Percentiles rank a stretch among this genome's conserved stretches.
phyloP scores from a whole-genome alignment of 441 rosid species.

The Jatropha podagrica region DNA sequence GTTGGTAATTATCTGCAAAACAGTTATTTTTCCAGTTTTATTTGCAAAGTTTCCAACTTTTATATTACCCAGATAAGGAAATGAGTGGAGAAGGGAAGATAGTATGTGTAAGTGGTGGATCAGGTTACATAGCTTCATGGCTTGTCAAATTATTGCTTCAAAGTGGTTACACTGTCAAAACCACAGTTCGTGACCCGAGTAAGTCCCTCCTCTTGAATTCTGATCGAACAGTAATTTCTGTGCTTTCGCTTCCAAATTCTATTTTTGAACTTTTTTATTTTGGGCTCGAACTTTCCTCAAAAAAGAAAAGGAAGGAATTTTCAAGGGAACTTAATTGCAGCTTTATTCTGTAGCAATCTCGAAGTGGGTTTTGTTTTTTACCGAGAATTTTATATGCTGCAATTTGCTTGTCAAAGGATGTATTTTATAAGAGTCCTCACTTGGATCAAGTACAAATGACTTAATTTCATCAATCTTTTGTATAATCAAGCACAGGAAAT shows the following conservation, averaged over 20 bases:
- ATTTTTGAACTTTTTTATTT: no score
- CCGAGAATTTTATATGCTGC: background rate
- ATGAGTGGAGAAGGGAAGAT: constrained; percentile 39
- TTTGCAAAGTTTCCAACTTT: no score
- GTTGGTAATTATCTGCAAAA: no score
- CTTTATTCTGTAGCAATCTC: background rate
- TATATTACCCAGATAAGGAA: no score
- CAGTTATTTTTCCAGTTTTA: no score
- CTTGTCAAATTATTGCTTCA: constrained; percentile 46
- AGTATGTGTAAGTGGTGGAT: constrained; percentile 51
- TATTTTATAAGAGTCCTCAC: no score
- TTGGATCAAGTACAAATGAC: background rate
- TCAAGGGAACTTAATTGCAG: no score
- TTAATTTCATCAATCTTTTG: background rate
- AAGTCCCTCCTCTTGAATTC: background rate
- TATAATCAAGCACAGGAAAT: background rate
- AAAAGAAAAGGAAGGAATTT: no score
- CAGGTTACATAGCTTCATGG: constrained; percentile 61
- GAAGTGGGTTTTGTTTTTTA: background rate
- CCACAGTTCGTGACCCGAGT: constrained; percentile 37
- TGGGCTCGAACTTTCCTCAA: no score
- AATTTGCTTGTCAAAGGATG: background rate
- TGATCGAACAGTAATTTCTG: no score
- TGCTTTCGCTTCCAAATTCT: no score
- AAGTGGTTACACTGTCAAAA: constrained; percentile 51